A percentile compares a stretch with the other conserved stretches of the same genome.
Conservation (phyloP, 2,329 filamentous ascomycete genomes). For the Corniculantispora saksenae region DNA sequence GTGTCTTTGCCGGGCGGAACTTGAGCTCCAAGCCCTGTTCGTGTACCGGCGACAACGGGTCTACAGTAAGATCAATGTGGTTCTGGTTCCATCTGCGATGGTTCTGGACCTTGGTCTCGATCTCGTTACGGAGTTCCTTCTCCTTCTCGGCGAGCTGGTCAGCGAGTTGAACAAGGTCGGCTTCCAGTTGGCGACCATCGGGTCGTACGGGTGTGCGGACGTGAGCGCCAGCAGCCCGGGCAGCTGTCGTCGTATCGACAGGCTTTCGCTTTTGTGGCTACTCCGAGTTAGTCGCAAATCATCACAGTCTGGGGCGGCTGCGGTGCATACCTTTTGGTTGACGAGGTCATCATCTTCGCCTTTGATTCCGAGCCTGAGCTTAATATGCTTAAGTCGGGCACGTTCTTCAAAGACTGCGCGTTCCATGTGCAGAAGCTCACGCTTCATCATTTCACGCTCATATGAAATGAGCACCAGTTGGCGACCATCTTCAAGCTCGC, state of each 20-base stretch:
- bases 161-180: constrained; percentile 74
- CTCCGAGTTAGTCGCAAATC: constrained; percentile 35
- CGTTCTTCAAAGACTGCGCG: constrained; percentile 81
- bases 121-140: constrained; percentile 76
- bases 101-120: constrained; percentile 83
- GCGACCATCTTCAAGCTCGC: constrained; percentile 86
- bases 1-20: constrained; percentile 72
- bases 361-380: constrained; percentile 86
- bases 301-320: neutral
- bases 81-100: constrained; percentile 90
- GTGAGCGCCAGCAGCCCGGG: constrained; percentile 64
- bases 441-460: constrained; percentile 77
- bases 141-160: constrained; percentile 81
- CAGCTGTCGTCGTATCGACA: constrained; percentile 59
- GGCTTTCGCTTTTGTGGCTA: constrained; percentile 71
- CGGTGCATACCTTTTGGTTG: constrained; percentile 77
- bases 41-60: constrained; percentile 77
- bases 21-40: constrained; percentile 62
- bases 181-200: constrained; percentile 71
- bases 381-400: constrained; percentile 79
- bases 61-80: constrained; percentile 83
- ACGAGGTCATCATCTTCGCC: constrained; percentile 91
- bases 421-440: constrained; percentile 74
- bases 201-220: constrained; percentile 69
- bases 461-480: constrained; percentile 76